These are phyloP conservation scores for Suillus decipiens DNA, from an alignment of 768 basidiomycete species.

Conservation along the genomic window DNA sequence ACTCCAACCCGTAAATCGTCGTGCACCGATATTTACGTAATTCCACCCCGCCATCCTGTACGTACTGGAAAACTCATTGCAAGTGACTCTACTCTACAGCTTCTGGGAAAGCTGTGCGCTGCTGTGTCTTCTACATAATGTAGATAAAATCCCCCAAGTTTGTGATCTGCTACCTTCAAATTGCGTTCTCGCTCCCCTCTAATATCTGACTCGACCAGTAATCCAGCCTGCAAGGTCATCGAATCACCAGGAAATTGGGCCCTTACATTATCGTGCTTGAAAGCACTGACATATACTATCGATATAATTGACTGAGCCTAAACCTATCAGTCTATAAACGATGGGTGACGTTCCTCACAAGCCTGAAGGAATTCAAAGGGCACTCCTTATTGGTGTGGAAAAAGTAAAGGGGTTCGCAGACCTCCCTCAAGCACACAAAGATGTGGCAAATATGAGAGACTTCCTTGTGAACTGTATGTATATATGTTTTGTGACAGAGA, in stretches of 20 bases:
- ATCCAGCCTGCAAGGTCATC: background rate
- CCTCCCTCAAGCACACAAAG: constrained; percentile 11
- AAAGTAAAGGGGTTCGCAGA: background rate
- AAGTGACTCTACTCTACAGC: background rate
- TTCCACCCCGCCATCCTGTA: background rate
- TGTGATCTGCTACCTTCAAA: no score
- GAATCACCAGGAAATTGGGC: background rate
- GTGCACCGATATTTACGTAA: constrained; percentile 1
- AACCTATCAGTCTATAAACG: background rate
- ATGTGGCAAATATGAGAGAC: constrained; percentile 1
- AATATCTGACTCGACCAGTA: background rate
- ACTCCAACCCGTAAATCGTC: no score
- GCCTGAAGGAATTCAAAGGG: background rate
- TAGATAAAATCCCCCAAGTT: background rate
- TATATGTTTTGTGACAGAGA: no score
- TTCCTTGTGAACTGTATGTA: constrained; percentile 6
- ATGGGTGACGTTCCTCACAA: background rate
- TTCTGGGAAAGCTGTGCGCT: background rate
- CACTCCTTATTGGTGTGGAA: constrained; percentile 10
- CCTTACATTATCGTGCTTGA: background rate
- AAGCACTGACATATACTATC: background rate
- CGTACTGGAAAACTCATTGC: background rate
- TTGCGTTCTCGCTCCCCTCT: background rate
- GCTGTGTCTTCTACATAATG: background rate
- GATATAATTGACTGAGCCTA: background rate